phyloP scores from a whole-genome alignment of 371 early-diverging fungal genomes.

The Funneliformis caledonium region DNA sequence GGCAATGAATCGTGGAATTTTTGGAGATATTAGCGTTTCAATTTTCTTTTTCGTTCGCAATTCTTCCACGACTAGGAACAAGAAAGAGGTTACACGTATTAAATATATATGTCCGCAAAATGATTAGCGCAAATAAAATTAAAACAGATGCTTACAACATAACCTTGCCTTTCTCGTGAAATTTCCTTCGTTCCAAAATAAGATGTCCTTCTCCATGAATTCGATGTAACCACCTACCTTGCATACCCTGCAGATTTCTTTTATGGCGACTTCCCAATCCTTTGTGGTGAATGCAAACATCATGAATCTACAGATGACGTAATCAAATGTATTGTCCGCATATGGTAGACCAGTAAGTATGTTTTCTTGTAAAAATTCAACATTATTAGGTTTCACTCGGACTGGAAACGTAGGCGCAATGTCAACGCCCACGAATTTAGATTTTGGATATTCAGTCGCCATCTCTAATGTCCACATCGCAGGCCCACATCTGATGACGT shows the following conservation, averaged over 20 bases:
- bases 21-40: background rate
- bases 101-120: background rate
- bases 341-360: conserved; percentile 57
- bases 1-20: background rate
- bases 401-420: background rate
- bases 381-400: conserved; percentile 57
- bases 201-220: background rate
- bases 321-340: conserved; percentile 59
- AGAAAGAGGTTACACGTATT: background rate
- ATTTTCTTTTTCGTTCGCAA: background rate
- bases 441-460: conserved; percentile 1
- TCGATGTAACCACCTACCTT: conserved; percentile 2
- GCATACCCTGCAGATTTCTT: background rate
- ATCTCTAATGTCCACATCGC: conserved; percentile 10
- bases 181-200: background rate
- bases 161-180: background rate
- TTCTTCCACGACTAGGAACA: background rate
- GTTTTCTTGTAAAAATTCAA: conserved; percentile 56
- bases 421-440: background rate
- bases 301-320: conserved; percentile 61
- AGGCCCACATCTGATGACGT: background rate
- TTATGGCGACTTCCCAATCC: conserved; percentile 47
- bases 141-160: background rate
- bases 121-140: no score
- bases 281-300: conserved; percentile 50